These are phyloP conservation scores for Suillus bovinus DNA, from an alignment of 768 basidiomycete species.

Conservation along the genomic window DNA sequence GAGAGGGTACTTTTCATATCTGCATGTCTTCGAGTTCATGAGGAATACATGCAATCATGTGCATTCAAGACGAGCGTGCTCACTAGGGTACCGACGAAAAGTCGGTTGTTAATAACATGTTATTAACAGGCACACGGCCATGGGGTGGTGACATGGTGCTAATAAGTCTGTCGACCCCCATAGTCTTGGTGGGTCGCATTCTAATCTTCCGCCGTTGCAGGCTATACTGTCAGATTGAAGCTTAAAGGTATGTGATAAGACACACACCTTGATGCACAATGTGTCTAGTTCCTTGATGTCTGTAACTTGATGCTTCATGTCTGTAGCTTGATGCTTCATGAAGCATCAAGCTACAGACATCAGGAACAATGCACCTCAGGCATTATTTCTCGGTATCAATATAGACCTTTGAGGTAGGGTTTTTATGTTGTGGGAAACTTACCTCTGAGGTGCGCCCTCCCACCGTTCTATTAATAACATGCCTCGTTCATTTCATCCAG, in stretches of 20 bases:
- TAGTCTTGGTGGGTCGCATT: too few species aligned
- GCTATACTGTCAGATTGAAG: too few species aligned
- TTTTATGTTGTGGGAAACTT: constrained; percentile 4
- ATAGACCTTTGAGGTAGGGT: constrained; percentile 8
- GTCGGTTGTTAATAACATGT: background rate
- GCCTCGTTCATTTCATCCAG: background rate
- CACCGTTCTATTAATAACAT: constrained; percentile 1
- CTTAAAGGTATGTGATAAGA: too few species aligned
- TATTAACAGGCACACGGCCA: background rate
- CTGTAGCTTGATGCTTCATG: too few species aligned
- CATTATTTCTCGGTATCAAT: constrained; percentile 7
- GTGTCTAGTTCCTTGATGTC: too few species aligned
- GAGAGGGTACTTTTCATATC: too few species aligned
- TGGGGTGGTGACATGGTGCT: background rate
- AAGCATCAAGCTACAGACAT: too few species aligned
- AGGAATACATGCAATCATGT: too few species aligned
- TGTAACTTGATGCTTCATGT: too few species aligned
- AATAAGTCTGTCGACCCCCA: background rate
- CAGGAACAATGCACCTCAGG: constrained; percentile 7
- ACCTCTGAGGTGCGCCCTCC: constrained; percentile 4
- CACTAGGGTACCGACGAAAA: background rate
- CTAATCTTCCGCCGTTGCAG: too few species aligned
- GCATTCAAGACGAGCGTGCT: background rate
- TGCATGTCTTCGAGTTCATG: too few species aligned
- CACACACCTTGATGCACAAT: too few species aligned